Conservation (phyloP, 2,329 filamentous ascomycete genomes). For the Sporothrix pseudoabietina region DNA sequence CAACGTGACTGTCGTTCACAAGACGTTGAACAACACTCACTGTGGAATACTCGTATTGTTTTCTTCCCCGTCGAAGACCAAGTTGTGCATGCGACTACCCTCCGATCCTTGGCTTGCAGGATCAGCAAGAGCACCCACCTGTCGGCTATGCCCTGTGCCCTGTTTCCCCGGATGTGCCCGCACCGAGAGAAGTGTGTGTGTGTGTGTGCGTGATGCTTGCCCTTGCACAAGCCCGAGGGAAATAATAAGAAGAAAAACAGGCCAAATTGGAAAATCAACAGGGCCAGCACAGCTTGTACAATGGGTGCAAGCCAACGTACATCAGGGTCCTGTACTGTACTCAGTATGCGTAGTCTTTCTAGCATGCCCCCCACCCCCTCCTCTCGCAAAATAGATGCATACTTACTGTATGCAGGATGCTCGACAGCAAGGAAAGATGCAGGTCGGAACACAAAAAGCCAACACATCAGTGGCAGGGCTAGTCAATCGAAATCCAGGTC, state of each 20-base stretch:
- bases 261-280: background rate
- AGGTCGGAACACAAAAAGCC: slow-evolving; percentile 15
- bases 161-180: slow-evolving; percentile 17
- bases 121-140: background rate
- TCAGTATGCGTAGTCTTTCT: background rate
- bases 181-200: background rate
- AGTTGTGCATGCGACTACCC: background rate
- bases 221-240: background rate
- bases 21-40: background rate
- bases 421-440: slow-evolving; percentile 1
- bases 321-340: background rate
- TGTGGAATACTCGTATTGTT: background rate
- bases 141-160: background rate
- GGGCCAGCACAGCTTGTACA: background rate
- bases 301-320: background rate
- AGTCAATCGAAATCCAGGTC: background rate
- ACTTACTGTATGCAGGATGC: background rate
- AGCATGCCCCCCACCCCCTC: background rate
- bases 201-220: background rate
- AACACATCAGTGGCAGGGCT: background rate
- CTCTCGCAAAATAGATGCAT: background rate
- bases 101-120: background rate
- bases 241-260: background rate
- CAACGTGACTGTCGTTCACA: background rate
- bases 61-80: background rate